Percentiles rank a stretch among this genome's conserved stretches.
These are phyloP conservation scores for Fusarium setosum DNA, from an alignment of 2,329 filamentous ascomycete genomes.

Conservation along the genomic window DNA sequence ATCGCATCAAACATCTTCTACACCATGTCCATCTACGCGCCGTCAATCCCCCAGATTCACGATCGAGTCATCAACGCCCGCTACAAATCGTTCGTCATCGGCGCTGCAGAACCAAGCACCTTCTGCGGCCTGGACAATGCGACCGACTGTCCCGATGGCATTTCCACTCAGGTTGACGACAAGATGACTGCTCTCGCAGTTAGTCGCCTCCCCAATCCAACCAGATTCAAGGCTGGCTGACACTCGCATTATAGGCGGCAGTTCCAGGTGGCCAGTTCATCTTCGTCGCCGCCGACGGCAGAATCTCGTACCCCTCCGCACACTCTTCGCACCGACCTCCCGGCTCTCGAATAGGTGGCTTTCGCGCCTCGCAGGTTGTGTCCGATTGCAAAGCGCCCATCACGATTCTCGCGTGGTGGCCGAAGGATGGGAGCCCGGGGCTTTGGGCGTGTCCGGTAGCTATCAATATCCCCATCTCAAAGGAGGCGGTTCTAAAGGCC, in stretches of 20 bases:
- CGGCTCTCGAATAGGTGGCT: conserved; percentile 62
- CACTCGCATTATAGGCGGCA: conserved; percentile 49
- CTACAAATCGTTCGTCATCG: conserved; percentile 43
- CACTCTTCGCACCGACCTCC: conserved; percentile 64
- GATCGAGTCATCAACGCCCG: conserved; percentile 43
- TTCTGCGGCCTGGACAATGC: conserved; percentile 36
- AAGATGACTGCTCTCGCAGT: conserved; percentile 46
- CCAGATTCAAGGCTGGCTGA: not conserved
- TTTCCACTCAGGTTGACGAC: conserved; percentile 40
- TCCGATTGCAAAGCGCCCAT: conserved; percentile 36
- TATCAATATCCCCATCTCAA: conserved; percentile 14
- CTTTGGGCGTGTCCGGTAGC: conserved; percentile 44
- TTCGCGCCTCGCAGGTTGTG: conserved; percentile 49
- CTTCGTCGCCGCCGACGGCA: conserved; percentile 66
- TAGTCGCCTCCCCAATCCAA: not conserved
- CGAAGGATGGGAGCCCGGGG: conserved; percentile 27
- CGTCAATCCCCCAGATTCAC: conserved; percentile 34
- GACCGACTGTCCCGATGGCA: conserved; percentile 41
- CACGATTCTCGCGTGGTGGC: conserved; percentile 41
- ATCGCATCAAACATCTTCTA: conserved; percentile 32
- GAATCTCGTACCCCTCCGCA: conserved; percentile 65
- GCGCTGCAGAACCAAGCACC: conserved; percentile 40
- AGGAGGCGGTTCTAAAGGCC: conserved; percentile 42
- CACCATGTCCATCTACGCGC: conserved; percentile 41
- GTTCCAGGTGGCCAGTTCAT: conserved; percentile 74